Conservation (phyloP, 345 rosid genomes). For the Theobroma cacao region DNA sequence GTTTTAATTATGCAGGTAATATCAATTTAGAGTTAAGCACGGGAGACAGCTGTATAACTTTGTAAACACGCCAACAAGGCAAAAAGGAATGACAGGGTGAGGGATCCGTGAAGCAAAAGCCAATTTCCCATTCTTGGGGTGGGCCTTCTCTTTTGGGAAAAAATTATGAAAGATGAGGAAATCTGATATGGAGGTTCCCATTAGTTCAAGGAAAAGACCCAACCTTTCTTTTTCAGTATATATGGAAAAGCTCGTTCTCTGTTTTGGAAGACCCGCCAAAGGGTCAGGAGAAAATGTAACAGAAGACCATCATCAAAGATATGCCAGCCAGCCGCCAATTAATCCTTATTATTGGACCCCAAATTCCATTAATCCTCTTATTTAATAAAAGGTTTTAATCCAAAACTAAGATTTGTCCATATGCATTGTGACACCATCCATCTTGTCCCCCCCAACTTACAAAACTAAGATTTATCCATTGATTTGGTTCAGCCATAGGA, state of each 20-base stretch:
- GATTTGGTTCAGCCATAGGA: no score
- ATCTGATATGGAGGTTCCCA: constrained; percentile 18
- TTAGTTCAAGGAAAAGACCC: constrained; percentile 8
- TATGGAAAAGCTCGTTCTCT: background rate
- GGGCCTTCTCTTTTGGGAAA: background rate
- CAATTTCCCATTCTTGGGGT: constrained; percentile 10
- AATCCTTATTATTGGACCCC: constrained; percentile 22
- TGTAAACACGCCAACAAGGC: constrained; percentile 24
- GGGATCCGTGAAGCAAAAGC: constrained; percentile 43
- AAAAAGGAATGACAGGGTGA: background rate
- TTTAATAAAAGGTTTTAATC: background rate
- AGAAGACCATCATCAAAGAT: background rate
- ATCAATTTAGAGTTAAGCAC: constrained; percentile 12
- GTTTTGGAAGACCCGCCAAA: background rate
- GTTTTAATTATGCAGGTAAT: background rate
- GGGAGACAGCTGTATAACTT: constrained; percentile 27
- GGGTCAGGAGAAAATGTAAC: background rate
- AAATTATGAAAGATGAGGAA: constrained; percentile 4
- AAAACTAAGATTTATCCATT: no score
- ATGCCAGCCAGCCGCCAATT: background rate
- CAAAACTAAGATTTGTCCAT: background rate
- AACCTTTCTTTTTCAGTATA: background rate
- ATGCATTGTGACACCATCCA: background rate
- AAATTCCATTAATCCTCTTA: constrained; percentile 7
- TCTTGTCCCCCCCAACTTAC: constrained; percentile 4